phyloP scores from a whole-genome alignment of 306 rosid genomes.

The Inga oerstediana region DNA sequence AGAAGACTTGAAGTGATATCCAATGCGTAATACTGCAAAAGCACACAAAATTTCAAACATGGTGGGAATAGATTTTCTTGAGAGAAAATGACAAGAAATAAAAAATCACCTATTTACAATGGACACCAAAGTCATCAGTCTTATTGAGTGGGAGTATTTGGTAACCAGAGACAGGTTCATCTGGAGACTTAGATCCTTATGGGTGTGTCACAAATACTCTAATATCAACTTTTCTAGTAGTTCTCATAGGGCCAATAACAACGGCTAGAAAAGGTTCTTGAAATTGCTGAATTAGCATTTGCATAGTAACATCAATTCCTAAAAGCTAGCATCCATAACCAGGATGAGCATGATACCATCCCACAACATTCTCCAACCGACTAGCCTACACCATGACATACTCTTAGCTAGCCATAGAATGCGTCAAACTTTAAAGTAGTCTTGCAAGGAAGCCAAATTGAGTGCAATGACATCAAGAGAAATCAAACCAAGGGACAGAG shows the following conservation, averaged over 20 bases:
- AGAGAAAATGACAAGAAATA: not conserved
- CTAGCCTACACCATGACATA: slow-evolving; percentile 63
- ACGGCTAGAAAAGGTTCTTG: slow-evolving; percentile 96
- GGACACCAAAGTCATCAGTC: slow-evolving; percentile 98
- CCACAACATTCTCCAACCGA: slow-evolving; percentile 89
- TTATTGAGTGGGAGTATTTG: slow-evolving; percentile 93
- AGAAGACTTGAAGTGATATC: slow-evolving; percentile 93
- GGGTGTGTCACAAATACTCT: slow-evolving; percentile 98
- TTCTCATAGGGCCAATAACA: slow-evolving; percentile 91
- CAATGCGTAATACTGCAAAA: slow-evolving; percentile 86
- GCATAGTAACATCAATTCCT: slow-evolving; percentile 93
- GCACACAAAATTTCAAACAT: slow-evolving; percentile 30
- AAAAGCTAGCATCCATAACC: slow-evolving; percentile 99
- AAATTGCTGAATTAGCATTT: slow-evolving; percentile 89
- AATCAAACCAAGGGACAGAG: no score
- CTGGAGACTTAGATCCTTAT: slow-evolving; percentile 86
- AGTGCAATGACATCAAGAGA: no score
- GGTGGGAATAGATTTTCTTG: not conserved
- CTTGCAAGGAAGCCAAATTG: not conserved
- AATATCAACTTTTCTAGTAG: slow-evolving; percentile 96
- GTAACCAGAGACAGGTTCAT: slow-evolving; percentile 90
- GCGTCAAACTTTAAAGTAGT: not conserved
- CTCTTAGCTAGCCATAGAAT: slow-evolving; percentile 10
- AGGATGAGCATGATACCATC: slow-evolving; percentile 99
- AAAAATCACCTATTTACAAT: slow-evolving; percentile 81